phyloP scores from a whole-genome alignment of 305 asterid species.

The Fraxinus greggii region DNA sequence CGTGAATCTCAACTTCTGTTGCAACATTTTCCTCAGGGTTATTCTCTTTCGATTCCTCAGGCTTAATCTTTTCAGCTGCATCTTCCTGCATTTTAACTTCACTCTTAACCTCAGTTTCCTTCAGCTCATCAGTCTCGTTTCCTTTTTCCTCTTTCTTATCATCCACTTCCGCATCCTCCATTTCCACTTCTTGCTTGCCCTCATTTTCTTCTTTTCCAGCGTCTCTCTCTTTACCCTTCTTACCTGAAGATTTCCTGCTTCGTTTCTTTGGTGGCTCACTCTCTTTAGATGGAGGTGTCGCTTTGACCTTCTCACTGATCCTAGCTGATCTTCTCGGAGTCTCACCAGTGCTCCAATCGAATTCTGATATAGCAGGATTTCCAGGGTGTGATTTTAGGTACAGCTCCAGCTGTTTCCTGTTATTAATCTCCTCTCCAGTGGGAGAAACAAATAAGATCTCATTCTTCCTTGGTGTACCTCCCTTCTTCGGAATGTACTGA shows the following conservation, averaged over 20 bases:
- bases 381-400: conserved; percentile 74
- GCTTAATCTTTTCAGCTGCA: conserved; percentile 25
- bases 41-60: conserved; percentile 28
- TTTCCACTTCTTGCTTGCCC: conserved; percentile 29
- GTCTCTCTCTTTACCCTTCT: conserved; percentile 38
- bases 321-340: conserved; percentile 88
- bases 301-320: conserved; percentile 69
- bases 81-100: conserved; percentile 23
- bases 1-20: conserved; percentile 14
- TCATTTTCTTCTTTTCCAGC: conserved; percentile 30
- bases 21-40: conserved; percentile 20
- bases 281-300: conserved; percentile 57
- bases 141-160: conserved; percentile 28
- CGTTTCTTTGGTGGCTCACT: conserved; percentile 57
- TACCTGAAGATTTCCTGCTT: conserved; percentile 42
- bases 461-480: conserved; percentile 59
- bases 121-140: not conserved
- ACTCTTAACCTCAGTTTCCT: not conserved
- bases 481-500: conserved; percentile 62
- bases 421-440: conserved; percentile 78
- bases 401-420: conserved; percentile 62
- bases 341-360: conserved; percentile 90
- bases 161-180: conserved; percentile 29
- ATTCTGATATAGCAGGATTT: conserved; percentile 60
- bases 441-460: conserved; percentile 80